Evolutionary conservation across 257 asterid genomes (phyloP).

Genomic region (Gardenia jasminoides): DNA sequence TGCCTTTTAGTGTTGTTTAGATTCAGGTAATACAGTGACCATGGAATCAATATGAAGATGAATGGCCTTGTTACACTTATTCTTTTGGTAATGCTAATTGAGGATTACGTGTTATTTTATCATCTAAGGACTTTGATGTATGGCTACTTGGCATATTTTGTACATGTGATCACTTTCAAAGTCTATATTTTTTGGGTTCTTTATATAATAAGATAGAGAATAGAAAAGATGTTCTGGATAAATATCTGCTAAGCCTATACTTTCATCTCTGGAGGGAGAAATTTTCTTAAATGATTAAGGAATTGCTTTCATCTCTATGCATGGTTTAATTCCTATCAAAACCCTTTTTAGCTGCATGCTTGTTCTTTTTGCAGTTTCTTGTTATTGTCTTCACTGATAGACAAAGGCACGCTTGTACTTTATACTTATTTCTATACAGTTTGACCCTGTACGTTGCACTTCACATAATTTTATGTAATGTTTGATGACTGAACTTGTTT

Average conservation of each 20-base stretch:
- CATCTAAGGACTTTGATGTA: not conserved
- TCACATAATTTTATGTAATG: constrained; percentile 5
- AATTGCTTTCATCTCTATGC: not conserved
- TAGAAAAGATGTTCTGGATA: not conserved
- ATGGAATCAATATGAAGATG: not conserved
- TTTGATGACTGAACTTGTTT: constrained; percentile 16
- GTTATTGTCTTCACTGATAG: not conserved
- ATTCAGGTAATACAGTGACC: constrained; percentile 1
- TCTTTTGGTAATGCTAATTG: not conserved
- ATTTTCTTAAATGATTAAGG: not conserved
- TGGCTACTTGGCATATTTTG: not conserved
- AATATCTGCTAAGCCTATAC: not conserved
- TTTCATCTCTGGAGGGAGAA: not conserved
- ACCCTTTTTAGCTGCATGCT: not conserved
- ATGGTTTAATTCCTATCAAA: too few species aligned
- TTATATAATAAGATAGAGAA: not conserved
- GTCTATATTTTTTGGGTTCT: not conserved
- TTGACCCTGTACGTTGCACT: not conserved
- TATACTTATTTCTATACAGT: too few species aligned
- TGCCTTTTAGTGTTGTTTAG: not conserved
- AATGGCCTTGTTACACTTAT: not conserved
- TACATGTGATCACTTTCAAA: not conserved
- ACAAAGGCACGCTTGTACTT: not conserved
- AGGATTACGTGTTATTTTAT: too few species aligned
- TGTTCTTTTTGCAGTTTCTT: not conserved